Evolutionary conservation across 306 rosid genomes (phyloP).

Genomic region (Prunus mira): DNA sequence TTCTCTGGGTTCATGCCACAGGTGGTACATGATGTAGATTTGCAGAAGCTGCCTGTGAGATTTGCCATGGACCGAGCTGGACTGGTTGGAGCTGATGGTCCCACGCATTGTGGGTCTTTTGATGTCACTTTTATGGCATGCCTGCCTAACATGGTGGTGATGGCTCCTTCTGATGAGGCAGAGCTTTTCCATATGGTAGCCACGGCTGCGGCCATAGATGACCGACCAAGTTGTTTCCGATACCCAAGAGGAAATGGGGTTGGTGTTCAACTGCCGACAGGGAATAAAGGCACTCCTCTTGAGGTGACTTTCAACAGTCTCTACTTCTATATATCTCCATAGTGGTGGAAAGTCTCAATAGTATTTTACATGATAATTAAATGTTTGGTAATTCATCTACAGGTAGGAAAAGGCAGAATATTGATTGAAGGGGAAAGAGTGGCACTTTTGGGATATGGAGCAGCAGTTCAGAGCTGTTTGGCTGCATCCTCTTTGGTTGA

Average conservation of each 20-base stretch:
- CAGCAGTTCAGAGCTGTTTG: slow-evolving; percentile 72
- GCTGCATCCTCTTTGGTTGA: slow-evolving; percentile 56
- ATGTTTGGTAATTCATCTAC: slow-evolving; percentile 18
- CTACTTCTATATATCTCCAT: neutral
- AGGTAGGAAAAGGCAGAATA: slow-evolving; percentile 79
- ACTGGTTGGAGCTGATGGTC: slow-evolving; percentile 96
- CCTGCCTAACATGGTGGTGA: slow-evolving; percentile 98
- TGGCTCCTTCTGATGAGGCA: slow-evolving; percentile 96
- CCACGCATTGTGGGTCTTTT: slow-evolving; percentile 83
- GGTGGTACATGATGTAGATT: slow-evolving; percentile 97
- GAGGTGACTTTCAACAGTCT: slow-evolving; percentile 33
- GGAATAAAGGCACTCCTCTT: slow-evolving; percentile 80
- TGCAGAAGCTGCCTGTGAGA: slow-evolving; percentile 89
- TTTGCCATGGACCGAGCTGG: slow-evolving; percentile 99
- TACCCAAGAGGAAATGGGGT: slow-evolving; percentile 93
- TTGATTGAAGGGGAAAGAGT: slow-evolving; percentile 86
- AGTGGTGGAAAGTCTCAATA: neutral
- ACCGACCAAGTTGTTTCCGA: slow-evolving; percentile 91
- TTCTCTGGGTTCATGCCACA: slow-evolving; percentile 29
- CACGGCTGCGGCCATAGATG: slow-evolving; percentile 85
- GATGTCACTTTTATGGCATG: slow-evolving; percentile 98
- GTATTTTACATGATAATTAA: neutral
- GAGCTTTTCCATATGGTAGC: slow-evolving; percentile 98
- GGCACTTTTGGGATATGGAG: slow-evolving; percentile 81
- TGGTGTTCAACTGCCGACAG: slow-evolving; percentile 68